Evolutionary conservation across 1,284 basidiomycete species (phyloP), one percentile per base, ranked within the genome.

Genomic region (Heterobasidion occidentale): DNA sequence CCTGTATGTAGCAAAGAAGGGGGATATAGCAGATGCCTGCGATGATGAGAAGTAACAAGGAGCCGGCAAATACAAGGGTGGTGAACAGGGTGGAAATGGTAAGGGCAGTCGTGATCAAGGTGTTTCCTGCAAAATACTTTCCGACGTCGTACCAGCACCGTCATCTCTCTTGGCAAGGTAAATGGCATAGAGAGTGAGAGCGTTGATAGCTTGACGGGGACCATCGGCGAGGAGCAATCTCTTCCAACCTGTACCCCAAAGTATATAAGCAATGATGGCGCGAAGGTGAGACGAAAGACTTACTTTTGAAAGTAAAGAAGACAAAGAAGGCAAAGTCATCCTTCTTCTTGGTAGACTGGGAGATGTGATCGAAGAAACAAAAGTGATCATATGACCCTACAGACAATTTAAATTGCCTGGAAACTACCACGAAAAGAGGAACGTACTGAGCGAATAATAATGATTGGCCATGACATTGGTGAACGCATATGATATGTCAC

Each of bases 251-350:
- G 62, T 14, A 51, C 49, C 53, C 53, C 61, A 57, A 56, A 60
- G 58, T n/a, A 36, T 36, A 52, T 54, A 46, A 49, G 9, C 36
- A 35, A 35, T 55, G 12, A 44, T 14, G 14, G 27, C 27, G 6
- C 27, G 27, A 27, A 27, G 27, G 33, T 7, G 56, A 58, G 33
- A 17, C 20, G 51, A 46, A 8, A 8, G 7, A 75, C 84, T 53
- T 58, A 91, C 94, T 94, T 77, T 99, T 99, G 83, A 99, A 99
- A 1, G 91, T 91, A 75, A 99, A 99, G 83, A 98, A 99, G 70
- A 98, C 85, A 72, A 98, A 99, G 80, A 99, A 98, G 51, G 95
- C 94, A 71, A 98, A 93, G 67, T 97, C 93, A 71, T 99, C 96
- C 71, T 90, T 94, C 64, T 86, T 88, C 80, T 97, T 98, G 36